Evolutionary conservation across 192 early-diverging fungal species (phyloP), one percentile per base, ranked within the genome.

Genomic region (Rhizoclosmatium globosum): DNA sequence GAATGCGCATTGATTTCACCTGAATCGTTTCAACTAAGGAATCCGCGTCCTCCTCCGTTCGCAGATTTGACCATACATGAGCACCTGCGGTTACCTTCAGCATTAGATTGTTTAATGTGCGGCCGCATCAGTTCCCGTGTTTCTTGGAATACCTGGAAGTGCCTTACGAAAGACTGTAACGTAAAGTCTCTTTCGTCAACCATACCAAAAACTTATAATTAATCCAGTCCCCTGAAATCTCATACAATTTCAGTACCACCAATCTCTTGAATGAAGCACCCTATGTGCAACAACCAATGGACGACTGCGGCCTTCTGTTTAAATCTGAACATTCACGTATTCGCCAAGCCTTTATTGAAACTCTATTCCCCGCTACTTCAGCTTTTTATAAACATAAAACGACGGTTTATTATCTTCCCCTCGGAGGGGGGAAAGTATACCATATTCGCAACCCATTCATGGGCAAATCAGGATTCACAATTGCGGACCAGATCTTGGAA

Each of bases 61-160:
- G 44, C 38, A 69, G 68, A 57, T 13, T 57, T 57, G 2, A 11
- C 31, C 31, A 47, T 46, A 21, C 42, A 39, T 9, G 42, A 39
- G 19, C 17, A 39, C 21, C 11, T 19, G 68, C 17, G 17, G 9
- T 45, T 50, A n/a, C 70, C 70, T 56, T 48, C 70, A 23, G 70
- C 70, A 23, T 38, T 71, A 23, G 70, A 71, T 0, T 74, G 73
- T 23, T n/a, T 13, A 42, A n/a, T 23, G 17, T 74, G 73, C 44
- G 73, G 73, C 17, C 73, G 73, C 9, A 74, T 74, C n/a, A 74
- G 73, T 43, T 64, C 45, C 13, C 19, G 73, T 31, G 60, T 74
- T 62, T 2, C 13, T 7, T 74, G 73, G 73, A 74, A 62, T 64
- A 39, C 31, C 15, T 68, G 67, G 67, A 68, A 68, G n/a, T 68